Conservation (phyloP, 2,329 filamentous ascomycete species). For the Trematosphaeria pertusa region DNA sequence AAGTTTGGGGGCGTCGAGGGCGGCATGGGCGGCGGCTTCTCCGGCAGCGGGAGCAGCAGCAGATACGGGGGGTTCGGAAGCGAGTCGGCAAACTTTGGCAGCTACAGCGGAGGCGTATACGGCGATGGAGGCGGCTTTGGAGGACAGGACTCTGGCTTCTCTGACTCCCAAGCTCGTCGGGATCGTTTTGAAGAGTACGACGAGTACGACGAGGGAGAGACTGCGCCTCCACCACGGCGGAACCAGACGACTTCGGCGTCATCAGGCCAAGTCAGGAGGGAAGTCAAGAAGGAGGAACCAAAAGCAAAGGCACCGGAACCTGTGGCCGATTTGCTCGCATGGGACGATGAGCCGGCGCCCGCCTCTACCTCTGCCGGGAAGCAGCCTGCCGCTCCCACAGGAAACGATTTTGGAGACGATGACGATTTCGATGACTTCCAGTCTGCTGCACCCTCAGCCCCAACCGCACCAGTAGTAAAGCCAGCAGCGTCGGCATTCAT, state of each 20-base stretch:
- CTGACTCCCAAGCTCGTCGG: slow-evolving; percentile 66
- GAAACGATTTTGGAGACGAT: slow-evolving; percentile 65
- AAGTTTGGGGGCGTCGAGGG: slow-evolving; percentile 97
- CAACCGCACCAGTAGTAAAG: slow-evolving; percentile 58
- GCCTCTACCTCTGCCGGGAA: slow-evolving; percentile 55
- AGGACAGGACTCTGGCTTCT: slow-evolving; percentile 72
- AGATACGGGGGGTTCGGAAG: slow-evolving; percentile 93
- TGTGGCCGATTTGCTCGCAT: slow-evolving; percentile 92
- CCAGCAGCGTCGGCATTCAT: slow-evolving; percentile 61
- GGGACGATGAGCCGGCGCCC: slow-evolving; percentile 75
- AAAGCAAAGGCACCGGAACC: slow-evolving; percentile 77
- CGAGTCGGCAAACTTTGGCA: slow-evolving; percentile 62
- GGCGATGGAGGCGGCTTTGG: slow-evolving; percentile 96
- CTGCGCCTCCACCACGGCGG: slow-evolving; percentile 60
- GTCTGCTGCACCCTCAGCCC: slow-evolving; percentile 68
- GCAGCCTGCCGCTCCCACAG: slow-evolving; percentile 49
- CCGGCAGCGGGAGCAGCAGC: slow-evolving; percentile 62
- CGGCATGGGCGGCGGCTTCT: slow-evolving; percentile 65
- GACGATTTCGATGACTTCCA: slow-evolving; percentile 99
- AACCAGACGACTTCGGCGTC: slow-evolving; percentile 53
- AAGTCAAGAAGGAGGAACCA: slow-evolving; percentile 70
- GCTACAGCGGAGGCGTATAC: slow-evolving; percentile 79
- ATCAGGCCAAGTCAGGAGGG: slow-evolving; percentile 46
- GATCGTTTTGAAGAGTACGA: slow-evolving; percentile 97
- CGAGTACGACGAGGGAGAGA: slow-evolving; percentile 83